These are phyloP conservation scores for Trichophyton rubrum DNA, from an alignment of 2,329 filamentous ascomycete genomes.

Conservation along the genomic window DNA sequence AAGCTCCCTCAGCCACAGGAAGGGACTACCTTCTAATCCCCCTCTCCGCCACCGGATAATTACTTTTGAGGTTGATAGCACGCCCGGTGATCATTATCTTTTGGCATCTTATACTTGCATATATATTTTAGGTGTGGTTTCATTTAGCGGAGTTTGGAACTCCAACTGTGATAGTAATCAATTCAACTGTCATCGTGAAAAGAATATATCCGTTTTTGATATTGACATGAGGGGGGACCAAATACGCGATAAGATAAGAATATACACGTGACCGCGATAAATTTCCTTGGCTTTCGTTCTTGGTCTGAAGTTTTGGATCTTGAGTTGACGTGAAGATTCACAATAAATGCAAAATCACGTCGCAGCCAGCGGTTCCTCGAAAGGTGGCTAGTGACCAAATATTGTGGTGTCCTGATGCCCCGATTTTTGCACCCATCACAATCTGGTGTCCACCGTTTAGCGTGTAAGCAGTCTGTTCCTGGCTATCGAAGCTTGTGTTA, in stretches of 20 bases:
- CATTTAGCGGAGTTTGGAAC: not conserved
- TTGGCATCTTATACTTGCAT: not conserved
- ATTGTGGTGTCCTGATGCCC: constrained; percentile 23
- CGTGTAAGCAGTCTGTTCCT: constrained; percentile 24
- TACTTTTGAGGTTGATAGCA: not conserved
- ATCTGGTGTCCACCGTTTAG: constrained; percentile 33
- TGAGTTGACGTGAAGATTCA: not conserved
- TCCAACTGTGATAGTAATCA: not conserved
- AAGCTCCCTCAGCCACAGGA: constrained; percentile 90
- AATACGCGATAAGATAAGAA: not conserved
- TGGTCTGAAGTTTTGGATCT: not conserved
- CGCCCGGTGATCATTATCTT: not conserved
- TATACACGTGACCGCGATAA: not conserved
- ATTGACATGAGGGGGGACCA: not conserved
- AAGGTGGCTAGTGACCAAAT: not conserved
- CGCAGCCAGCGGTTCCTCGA: not conserved
- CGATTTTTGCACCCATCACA: constrained; percentile 22
- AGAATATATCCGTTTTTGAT: not conserved
- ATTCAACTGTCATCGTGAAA: not conserved
- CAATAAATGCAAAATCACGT: not conserved
- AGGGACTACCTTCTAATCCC: constrained; percentile 33
- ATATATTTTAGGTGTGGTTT: not conserved
- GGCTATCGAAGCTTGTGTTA: not conserved
- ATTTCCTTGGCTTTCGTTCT: not conserved
- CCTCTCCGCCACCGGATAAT: not conserved